Evolutionary conservation across 2,329 filamentous ascomycete genomes (phyloP).

Genomic region (Scedosporium dehoogii): DNA sequence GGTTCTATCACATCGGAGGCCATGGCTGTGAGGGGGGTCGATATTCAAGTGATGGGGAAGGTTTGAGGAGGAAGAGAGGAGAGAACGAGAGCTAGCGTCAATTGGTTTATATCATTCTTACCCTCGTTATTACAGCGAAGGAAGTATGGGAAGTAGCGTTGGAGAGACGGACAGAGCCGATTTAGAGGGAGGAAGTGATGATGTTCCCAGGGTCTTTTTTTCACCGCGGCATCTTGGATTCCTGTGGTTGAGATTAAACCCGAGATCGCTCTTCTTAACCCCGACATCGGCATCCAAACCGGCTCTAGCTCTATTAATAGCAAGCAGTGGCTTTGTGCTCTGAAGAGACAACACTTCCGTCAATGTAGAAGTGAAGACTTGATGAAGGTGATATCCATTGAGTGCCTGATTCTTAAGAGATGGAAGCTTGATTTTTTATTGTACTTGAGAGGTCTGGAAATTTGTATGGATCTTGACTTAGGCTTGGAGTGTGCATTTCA

Average conservation of each 20-base stretch:
- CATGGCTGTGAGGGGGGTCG: neutral
- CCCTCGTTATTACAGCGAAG: too few species aligned
- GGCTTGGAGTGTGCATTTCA: too few species aligned
- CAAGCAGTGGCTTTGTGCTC: neutral
- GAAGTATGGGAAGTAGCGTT: too few species aligned
- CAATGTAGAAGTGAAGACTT: neutral
- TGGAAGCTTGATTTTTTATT: neutral
- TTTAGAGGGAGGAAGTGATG: too few species aligned
- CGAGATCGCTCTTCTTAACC: neutral
- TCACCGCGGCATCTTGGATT: neutral
- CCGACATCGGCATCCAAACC: neutral
- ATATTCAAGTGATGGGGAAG: neutral
- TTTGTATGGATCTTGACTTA: too few species aligned
- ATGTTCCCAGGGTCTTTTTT: too few species aligned
- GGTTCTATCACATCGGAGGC: slow-evolving; percentile 6
- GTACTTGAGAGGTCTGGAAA: neutral
- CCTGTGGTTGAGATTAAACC: neutral
- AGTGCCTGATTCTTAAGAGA: neutral
- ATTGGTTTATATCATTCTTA: too few species aligned
- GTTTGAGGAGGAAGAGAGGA: neutral
- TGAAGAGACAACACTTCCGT: neutral
- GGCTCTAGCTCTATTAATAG: neutral
- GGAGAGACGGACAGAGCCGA: too few species aligned
- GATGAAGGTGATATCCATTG: neutral
- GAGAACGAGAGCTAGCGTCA: too few species aligned